These are phyloP conservation scores for Trematosphaeria pertusa DNA, from an alignment of 2,329 filamentous ascomycete species.

Conservation along the genomic window DNA sequence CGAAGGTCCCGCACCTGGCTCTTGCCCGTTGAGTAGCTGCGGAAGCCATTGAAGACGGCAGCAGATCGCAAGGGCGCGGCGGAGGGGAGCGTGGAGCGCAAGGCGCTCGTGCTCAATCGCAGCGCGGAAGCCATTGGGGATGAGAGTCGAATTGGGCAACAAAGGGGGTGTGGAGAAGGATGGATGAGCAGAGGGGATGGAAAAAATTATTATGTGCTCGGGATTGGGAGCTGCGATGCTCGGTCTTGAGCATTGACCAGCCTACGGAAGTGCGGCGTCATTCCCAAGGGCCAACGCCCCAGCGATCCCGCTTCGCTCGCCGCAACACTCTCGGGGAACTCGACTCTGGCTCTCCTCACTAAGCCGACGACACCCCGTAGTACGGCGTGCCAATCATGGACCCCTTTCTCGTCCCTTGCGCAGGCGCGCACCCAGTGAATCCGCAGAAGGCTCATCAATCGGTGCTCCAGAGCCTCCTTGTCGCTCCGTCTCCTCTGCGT, in stretches of 20 bases:
- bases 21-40: constrained; percentile 90
- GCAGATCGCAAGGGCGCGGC: constrained; percentile 69
- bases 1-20: constrained; percentile 69
- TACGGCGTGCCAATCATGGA: no score
- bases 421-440: no score
- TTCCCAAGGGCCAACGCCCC: constrained; percentile 3
- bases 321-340: neutral
- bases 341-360: neutral
- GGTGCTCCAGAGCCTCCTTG: no score
- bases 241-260: no score
- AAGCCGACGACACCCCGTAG: neutral
- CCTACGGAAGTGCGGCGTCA: constrained; percentile 14
- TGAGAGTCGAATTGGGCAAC: constrained; percentile 32
- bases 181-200: constrained; percentile 40
- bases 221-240: constrained; percentile 5
- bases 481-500: no score
- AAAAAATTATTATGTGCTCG: constrained; percentile 36
- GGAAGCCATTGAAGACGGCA: constrained; percentile 79
- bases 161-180: constrained; percentile 42
- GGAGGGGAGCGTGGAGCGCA: constrained; percentile 77
- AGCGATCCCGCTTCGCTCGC: neutral
- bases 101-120: constrained; percentile 79
- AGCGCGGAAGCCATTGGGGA: constrained; percentile 81
- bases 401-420: no score
- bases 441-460: no score